Conservation (phyloP, 768 basidiomycete genomes). For the Mycena leptocephala region DNA sequence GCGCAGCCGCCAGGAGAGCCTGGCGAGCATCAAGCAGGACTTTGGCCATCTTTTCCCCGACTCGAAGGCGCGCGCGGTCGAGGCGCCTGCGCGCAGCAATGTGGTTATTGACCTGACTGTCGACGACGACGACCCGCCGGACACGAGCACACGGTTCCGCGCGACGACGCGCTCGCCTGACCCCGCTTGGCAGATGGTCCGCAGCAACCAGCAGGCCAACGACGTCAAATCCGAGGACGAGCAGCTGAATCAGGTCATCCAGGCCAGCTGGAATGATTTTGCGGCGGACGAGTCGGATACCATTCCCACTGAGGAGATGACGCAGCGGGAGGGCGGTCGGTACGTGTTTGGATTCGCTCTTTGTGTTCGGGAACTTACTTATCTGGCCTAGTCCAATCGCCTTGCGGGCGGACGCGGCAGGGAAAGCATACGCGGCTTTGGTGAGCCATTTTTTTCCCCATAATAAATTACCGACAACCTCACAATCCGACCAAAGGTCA, state of each 20-base stretch:
- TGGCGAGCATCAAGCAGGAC: slow-evolving; percentile 14
- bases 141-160: background rate
- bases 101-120: slow-evolving; percentile 39
- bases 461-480: background rate
- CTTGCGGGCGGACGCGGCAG: slow-evolving; percentile 69
- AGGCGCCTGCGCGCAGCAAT: background rate
- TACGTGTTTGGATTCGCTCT: background rate
- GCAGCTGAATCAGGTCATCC: slow-evolving; percentile 29
- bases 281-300: slow-evolving; percentile 29
- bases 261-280: slow-evolving; percentile 28
- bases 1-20: background rate
- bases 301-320: slow-evolving; percentile 15
- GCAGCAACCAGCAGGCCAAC: background rate
- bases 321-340: slow-evolving; percentile 19
- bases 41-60: slow-evolving; percentile 20
- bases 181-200: slow-evolving; percentile 32
- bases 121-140: slow-evolving; percentile 27
- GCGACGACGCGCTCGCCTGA: slow-evolving; percentile 29
- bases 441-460: slow-evolving; percentile 50
- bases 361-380: background rate
- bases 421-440: slow-evolving; percentile 73
- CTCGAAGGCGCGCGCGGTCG: background rate
- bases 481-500: slow-evolving; percentile 51
- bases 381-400: slow-evolving; percentile 73
- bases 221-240: slow-evolving; percentile 30